Evolutionary conservation across 139 green algal genomes (phyloP), one percentile per base, ranked within the genome.

Genomic region (Volvox africanus): DNA sequence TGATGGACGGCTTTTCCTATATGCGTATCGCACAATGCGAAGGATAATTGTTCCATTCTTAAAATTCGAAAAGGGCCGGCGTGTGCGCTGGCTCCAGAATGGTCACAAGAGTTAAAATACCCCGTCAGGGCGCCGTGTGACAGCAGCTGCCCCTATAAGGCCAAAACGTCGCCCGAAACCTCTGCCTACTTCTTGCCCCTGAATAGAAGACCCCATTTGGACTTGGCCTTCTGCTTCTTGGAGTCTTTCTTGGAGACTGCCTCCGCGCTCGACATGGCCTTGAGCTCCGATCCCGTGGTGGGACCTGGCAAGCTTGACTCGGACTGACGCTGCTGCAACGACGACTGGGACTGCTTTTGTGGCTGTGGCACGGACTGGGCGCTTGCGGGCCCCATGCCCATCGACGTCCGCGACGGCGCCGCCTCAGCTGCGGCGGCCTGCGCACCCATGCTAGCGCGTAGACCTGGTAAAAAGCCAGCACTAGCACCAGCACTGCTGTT

Each of bases 151-250:
- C 9, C 44, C 9, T 9, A 55, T 55, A 55, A 55, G 44, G 44
- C 44, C 44, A 9, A 55, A 55, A 14, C 44, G 44, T 55, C 44
- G 44, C 44, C 44, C 44, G 44, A 55, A 55, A 55, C 44, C 44
- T 55, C 5, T 55, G 44, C 44, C 44, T 26, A 84, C 36, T 84
- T 84, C 78, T 84, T 84, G 78, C 78, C 78, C 37, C 86, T 44
- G 28, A 90, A 90, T n/a, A 90, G 73, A 50, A n/a, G 61, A 0
- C 86, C 86, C 86, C 71, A 83, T 32, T 90, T 90, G 18, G 86
- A 84, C n/a, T 30, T 22, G 11, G 30, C 1, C 85, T 82, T 89
- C 37, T 71, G 44, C 68, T 55, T 55, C 44, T 55, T 55, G 44
- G 44, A 55, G 44, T 44, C 21, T 55, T 71, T 1, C 80, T 76